A percentile compares a stretch with the other conserved stretches of the same genome.
Evolutionary conservation across 805 yeast species (phyloP).

Genomic region (Hanseniaspora lachancei): DNA sequence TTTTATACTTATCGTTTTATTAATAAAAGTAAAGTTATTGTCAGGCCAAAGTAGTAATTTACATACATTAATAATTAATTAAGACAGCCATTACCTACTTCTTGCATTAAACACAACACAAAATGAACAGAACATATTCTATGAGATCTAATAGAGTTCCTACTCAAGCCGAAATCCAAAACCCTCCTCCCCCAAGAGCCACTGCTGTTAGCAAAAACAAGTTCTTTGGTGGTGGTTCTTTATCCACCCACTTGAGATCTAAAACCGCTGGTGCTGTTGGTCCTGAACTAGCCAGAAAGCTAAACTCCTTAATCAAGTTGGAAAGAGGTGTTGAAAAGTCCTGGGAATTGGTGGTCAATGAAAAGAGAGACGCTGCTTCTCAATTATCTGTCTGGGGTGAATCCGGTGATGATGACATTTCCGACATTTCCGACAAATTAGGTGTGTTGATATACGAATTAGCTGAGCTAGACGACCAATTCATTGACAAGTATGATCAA

Average conservation of each 20-base stretch:
- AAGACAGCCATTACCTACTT: not conserved
- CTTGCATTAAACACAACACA: not conserved
- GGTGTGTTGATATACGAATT: slow-evolving; percentile 73
- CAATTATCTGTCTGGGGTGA: slow-evolving; percentile 81
- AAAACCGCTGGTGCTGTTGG: slow-evolving; percentile 68
- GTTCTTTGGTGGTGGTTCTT: slow-evolving; percentile 74
- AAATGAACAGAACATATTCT: slow-evolving; percentile 76
- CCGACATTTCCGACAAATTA: slow-evolving; percentile 75
- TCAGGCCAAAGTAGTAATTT: not conserved
- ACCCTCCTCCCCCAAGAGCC: slow-evolving; percentile 83
- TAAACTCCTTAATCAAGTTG: slow-evolving; percentile 62
- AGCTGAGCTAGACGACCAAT: slow-evolving; percentile 78
- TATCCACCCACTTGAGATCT: slow-evolving; percentile 48
- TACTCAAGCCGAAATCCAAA: slow-evolving; percentile 86
- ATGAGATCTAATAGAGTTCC: slow-evolving; percentile 83
- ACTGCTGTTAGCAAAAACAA: slow-evolving; percentile 70
- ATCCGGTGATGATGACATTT: slow-evolving; percentile 71
- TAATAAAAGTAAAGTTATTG: not conserved
- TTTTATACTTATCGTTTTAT: not conserved
- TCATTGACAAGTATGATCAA: slow-evolving; percentile 74
- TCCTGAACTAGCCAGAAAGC: slow-evolving; percentile 65
- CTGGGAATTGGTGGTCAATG: slow-evolving; percentile 61
- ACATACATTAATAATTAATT: not conserved
- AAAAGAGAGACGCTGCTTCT: slow-evolving; percentile 69
- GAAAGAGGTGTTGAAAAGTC: slow-evolving; percentile 74